These are phyloP conservation scores for Globisporangium splendens DNA, from an alignment of 352 stramenopile species.

Conservation along the genomic window DNA sequence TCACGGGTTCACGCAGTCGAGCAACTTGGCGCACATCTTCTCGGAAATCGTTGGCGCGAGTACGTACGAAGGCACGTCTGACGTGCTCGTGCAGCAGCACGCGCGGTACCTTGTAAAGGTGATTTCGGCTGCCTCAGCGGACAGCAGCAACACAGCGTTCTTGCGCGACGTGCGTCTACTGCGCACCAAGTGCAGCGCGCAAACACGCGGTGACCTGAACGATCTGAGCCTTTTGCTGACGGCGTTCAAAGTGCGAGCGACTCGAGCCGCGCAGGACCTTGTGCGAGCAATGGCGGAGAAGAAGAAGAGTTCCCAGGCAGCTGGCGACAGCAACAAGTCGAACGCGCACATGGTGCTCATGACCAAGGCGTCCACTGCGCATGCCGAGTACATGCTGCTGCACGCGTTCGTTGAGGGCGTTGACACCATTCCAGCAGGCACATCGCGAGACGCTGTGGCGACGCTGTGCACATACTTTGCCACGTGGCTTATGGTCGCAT, in stretches of 20 bases:
- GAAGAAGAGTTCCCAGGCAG: slow-evolving; percentile 5
- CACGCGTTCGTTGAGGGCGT: slow-evolving; percentile 23
- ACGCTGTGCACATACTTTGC: slow-evolving; percentile 26
- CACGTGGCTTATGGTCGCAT: slow-evolving; percentile 24
- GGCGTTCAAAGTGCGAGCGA: slow-evolving; percentile 26
- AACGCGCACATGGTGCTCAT: slow-evolving; percentile 41
- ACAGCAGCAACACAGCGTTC: slow-evolving; percentile 8
- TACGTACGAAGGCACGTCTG: slow-evolving; percentile 69
- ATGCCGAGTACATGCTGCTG: slow-evolving; percentile 28
- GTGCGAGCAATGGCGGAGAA: slow-evolving; percentile 10
- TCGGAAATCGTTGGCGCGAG: slow-evolving; percentile 35
- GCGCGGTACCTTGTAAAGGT: slow-evolving; percentile 54
- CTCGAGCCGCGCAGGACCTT: slow-evolving; percentile 13
- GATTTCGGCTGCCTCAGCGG: slow-evolving; percentile 9
- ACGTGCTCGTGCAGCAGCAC: slow-evolving; percentile 71
- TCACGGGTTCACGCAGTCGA: slow-evolving; percentile 16
- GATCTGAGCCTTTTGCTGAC: slow-evolving; percentile 23
- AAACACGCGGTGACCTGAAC: slow-evolving; percentile 16
- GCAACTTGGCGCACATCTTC: slow-evolving; percentile 23
- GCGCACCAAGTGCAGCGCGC: slow-evolving; percentile 10
- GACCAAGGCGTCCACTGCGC: slow-evolving; percentile 28
- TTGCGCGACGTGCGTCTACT: background rate
- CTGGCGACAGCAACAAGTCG: slow-evolving; percentile 12
- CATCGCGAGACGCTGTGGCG: slow-evolving; percentile 15
- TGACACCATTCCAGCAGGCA: slow-evolving; percentile 5